Evolutionary conservation across 108 stramenopile genomes (phyloP).

Genomic region (Conticribra guillardii): DNA sequence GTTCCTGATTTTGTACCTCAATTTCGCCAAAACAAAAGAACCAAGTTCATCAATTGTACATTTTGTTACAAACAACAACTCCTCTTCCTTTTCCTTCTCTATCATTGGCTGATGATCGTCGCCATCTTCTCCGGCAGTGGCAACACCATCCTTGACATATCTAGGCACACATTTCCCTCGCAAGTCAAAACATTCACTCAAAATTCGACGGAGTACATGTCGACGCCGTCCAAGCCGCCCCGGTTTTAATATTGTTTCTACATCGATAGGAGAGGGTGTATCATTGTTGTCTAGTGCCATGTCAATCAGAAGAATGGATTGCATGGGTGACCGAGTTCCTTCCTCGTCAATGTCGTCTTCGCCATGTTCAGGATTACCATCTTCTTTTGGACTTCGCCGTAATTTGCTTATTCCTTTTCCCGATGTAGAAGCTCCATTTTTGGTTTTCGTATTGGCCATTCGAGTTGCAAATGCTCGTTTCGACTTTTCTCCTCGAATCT

Average conservation of each 20-base stretch:
- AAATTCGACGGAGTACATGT: slow-evolving; percentile 55
- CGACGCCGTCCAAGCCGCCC: slow-evolving; percentile 55
- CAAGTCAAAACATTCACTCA: slow-evolving; percentile 63
- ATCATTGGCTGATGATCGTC: slow-evolving; percentile 1
- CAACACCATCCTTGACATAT: too few species aligned
- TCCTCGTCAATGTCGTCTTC: not conserved
- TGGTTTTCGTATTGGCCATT: slow-evolving; percentile 44
- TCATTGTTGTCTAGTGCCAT: slow-evolving; percentile 54
- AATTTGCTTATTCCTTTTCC: slow-evolving; percentile 24
- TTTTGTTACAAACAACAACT: slow-evolving; percentile 49
- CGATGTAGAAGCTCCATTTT: slow-evolving; percentile 6
- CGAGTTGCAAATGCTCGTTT: slow-evolving; percentile 63
- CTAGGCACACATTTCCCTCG: slow-evolving; percentile 76
- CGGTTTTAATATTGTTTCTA: slow-evolving; percentile 63
- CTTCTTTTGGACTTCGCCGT: not conserved
- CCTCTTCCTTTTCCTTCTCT: not conserved
- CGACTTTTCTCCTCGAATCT: slow-evolving; percentile 51
- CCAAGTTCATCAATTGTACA: slow-evolving; percentile 58
- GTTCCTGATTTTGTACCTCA: slow-evolving; percentile 16
- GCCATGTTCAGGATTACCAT: not conserved
- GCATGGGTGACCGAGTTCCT: slow-evolving; percentile 40
- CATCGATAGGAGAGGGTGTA: slow-evolving; percentile 52
- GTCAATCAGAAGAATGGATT: slow-evolving; percentile 64
- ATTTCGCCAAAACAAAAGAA: slow-evolving; percentile 45
- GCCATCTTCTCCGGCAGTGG: not conserved